Conservation (phyloP, 345 rosid genomes). For the Acer yangbiense region DNA sequence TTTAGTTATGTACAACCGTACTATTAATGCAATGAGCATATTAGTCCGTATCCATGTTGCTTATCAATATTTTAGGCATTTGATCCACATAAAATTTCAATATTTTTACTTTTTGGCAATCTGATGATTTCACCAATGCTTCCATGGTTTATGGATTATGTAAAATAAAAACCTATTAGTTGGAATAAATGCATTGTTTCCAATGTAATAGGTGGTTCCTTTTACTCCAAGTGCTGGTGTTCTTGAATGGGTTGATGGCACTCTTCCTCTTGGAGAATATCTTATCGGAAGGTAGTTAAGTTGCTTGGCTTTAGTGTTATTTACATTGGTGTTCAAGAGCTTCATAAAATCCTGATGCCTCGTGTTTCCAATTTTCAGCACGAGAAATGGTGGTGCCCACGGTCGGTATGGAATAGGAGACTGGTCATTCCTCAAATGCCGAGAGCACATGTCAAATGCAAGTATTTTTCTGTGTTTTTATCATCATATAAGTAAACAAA, state of each 20-base stretch:
- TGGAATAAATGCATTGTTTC: constrained; percentile 19
- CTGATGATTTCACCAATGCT: background rate
- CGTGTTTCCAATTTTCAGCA: constrained; percentile 49
- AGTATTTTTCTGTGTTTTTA: constrained; percentile 34
- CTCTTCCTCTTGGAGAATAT: constrained; percentile 94
- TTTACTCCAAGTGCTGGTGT: constrained; percentile 99
- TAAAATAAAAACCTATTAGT: background rate
- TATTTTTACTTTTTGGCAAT: background rate
- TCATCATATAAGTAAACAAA: background rate
- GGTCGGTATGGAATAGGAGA: constrained; percentile 81
- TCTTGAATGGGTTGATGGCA: constrained; percentile 98
- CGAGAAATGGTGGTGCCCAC: constrained; percentile 89
- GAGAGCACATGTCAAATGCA: constrained; percentile 78
- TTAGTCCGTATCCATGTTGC: background rate
- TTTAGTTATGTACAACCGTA: background rate
- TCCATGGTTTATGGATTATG: background rate
- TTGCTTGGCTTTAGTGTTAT: constrained; percentile 2
- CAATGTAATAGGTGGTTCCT: constrained; percentile 76
- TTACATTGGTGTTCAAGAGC: constrained; percentile 16
- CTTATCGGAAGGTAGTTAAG: constrained; percentile 82
- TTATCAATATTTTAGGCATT: background rate
- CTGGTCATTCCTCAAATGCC: constrained; percentile 82
- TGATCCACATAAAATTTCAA: background rate
- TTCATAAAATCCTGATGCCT: constrained; percentile 6
- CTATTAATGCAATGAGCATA: background rate